These are phyloP conservation scores for Globisporangium spinosum DNA, from an alignment of 352 stramenopile genomes.

Conservation along the genomic window DNA sequence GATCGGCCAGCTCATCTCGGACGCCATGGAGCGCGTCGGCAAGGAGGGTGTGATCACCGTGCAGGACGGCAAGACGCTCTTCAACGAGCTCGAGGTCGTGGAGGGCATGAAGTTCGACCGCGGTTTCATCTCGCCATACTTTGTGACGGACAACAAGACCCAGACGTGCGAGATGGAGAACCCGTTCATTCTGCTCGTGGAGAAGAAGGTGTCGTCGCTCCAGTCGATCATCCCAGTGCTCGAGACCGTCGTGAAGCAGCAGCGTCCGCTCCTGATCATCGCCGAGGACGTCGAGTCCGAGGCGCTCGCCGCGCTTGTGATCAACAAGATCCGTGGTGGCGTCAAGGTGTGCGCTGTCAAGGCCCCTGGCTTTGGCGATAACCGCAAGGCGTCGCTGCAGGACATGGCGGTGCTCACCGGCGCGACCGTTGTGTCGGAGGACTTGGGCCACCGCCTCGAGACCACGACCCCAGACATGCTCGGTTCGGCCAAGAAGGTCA, in stretches of 20 bases:
- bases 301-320: slow-evolving; percentile 97
- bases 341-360: slow-evolving; percentile 99
- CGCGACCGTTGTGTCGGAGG: slow-evolving; percentile 96
- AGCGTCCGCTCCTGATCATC: slow-evolving; percentile 98
- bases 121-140: slow-evolving; percentile 99
- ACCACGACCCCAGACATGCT: slow-evolving; percentile 94
- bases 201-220: slow-evolving; percentile 99
- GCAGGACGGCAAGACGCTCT: slow-evolving; percentile 99
- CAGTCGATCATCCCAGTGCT: slow-evolving; percentile 96
- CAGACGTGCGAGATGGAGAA: slow-evolving; percentile 99
- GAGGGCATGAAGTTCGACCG: slow-evolving; percentile 99
- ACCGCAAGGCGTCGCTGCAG: slow-evolving; percentile 99
- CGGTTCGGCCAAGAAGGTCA: slow-evolving; percentile 93
- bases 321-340: slow-evolving; percentile 99
- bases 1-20: slow-evolving; percentile 97
- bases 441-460: slow-evolving; percentile 98
- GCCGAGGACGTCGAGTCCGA: slow-evolving; percentile 99
- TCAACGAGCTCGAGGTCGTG: slow-evolving; percentile 99
- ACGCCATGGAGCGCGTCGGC: slow-evolving; percentile 99
- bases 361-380: slow-evolving; percentile 99
- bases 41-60: slow-evolving; percentile 99
- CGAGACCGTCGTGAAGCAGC: slow-evolving; percentile 96
- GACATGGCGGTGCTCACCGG: slow-evolving; percentile 99
- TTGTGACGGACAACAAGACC: slow-evolving; percentile 99
- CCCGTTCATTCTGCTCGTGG: slow-evolving; percentile 98